These are phyloP conservation scores for Lactuca saligna DNA, from an alignment of 129 eudicot species.

Conservation along the genomic window DNA sequence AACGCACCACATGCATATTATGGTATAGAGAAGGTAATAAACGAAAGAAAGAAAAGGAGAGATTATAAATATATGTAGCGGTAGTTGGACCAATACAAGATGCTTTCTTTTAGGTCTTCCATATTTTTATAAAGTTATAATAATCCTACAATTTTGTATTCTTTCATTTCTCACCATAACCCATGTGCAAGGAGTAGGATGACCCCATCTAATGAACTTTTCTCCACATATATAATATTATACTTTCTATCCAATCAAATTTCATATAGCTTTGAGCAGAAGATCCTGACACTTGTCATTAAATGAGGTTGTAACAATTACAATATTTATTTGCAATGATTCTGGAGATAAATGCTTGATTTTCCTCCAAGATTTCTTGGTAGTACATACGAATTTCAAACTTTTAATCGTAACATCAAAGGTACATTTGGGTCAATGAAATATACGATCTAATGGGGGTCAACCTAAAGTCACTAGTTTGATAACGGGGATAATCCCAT, in stretches of 20 bases:
- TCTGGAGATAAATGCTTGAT: slow-evolving; percentile 22
- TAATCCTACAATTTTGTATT: slow-evolving; percentile 32
- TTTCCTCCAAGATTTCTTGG: neutral
- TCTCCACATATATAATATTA: slow-evolving; percentile 34
- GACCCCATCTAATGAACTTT: slow-evolving; percentile 37
- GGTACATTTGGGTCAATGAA: no score
- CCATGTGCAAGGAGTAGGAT: slow-evolving; percentile 39
- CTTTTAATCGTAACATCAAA: no score
- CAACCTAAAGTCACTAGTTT: no score
- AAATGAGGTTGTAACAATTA: slow-evolving; percentile 6
- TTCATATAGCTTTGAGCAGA: slow-evolving; percentile 15
- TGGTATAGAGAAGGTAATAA: neutral
- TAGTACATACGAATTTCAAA: neutral
- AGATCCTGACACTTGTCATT: slow-evolving; percentile 31
- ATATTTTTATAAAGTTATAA: slow-evolving; percentile 4
- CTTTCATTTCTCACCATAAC: slow-evolving; percentile 38
- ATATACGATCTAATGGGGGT: no score
- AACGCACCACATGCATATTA: slow-evolving; percentile 39
- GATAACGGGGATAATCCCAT: no score
- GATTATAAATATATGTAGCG: slow-evolving; percentile 2
- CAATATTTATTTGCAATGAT: slow-evolving; percentile 30
- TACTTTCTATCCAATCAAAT: slow-evolving; percentile 30
- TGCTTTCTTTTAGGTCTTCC: slow-evolving; percentile 32
- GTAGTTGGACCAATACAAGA: slow-evolving; percentile 48
- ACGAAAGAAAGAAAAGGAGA: neutral